phyloP scores from a whole-genome alignment of 305 asterid species.

The Stenogyne calaminthoides region DNA sequence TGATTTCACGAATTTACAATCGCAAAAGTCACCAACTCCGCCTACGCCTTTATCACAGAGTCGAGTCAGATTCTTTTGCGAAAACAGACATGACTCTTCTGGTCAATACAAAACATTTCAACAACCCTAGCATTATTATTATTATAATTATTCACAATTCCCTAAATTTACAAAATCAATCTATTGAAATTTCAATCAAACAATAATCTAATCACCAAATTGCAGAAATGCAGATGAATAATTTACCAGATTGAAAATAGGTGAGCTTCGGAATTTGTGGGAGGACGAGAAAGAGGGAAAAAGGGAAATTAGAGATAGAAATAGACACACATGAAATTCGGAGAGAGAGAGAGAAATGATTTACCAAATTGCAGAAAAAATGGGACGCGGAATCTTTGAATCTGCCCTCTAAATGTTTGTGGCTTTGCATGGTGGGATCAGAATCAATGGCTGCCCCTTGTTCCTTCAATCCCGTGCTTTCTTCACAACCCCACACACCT shows the following conservation, averaged over 20 bases:
- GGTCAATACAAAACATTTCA: conserved; percentile 1
- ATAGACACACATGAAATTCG: conserved; percentile 14
- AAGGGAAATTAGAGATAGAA: conserved; percentile 26
- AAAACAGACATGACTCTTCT: conserved; percentile 19
- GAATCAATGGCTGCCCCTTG: conserved; percentile 42
- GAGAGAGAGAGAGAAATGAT: conserved; percentile 26
- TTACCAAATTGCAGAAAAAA: conserved; percentile 35
- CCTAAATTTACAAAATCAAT: not conserved
- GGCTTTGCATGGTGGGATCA: conserved; percentile 26
- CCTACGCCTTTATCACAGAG: conserved; percentile 28
- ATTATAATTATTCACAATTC: conserved; percentile 4
- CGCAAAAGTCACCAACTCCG: conserved; percentile 30
- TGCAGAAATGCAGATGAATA: not conserved
- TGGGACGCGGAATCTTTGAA: conserved; percentile 14
- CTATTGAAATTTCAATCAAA: not conserved
- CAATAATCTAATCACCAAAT: not conserved
- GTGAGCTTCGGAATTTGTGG: conserved; percentile 21
- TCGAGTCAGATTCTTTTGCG: conserved; percentile 15
- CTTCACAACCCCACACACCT: conserved; percentile 18
- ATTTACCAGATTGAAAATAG: conserved; percentile 26
- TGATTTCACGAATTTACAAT: conserved; percentile 17
- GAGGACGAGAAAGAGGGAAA: conserved; percentile 28
- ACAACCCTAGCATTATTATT: not conserved
- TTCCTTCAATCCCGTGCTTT: conserved; percentile 24
- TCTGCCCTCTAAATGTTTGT: conserved; percentile 19